Evolutionary conservation across 1,284 basidiomycete genomes (phyloP).

Genomic region (Ceratobasidium sp.): DNA sequence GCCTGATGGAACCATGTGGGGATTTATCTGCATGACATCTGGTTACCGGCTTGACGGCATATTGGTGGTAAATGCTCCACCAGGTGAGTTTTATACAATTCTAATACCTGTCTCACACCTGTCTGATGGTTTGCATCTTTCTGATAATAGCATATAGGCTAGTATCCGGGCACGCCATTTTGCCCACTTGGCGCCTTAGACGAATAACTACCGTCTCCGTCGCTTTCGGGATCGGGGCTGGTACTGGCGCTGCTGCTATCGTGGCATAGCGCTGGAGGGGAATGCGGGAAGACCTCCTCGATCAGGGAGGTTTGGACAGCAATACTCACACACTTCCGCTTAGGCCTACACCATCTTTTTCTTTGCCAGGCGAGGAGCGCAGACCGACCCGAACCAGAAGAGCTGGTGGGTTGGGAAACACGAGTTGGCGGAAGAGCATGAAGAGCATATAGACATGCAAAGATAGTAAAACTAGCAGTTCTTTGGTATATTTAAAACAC

Average conservation of each 20-base stretch:
- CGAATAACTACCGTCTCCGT: constrained; percentile 12
- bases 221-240: constrained; percentile 29
- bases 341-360: constrained; percentile 44
- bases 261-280: constrained; percentile 11
- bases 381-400: constrained; percentile 49
- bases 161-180: too few relatives aligned
- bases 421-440: constrained; percentile 77
- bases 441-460: constrained; percentile 85
- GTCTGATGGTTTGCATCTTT: too few relatives aligned
- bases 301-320: constrained; percentile 27
- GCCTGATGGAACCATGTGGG: too few relatives aligned
- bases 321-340: constrained; percentile 18
- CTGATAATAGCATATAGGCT: too few relatives aligned
- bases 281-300: background rate
- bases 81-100: too few relatives aligned
- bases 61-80: too few relatives aligned
- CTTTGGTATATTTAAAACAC: too few relatives aligned
- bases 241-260: constrained; percentile 4
- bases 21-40: too few relatives aligned
- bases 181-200: too few relatives aligned
- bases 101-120: too few relatives aligned
- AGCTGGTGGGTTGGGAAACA: constrained; percentile 57
- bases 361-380: constrained; percentile 56
- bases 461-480: too few relatives aligned
- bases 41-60: too few relatives aligned